Evolutionary conservation across 1,284 basidiomycete species (phyloP).

Genomic region (Trametes sp.): DNA sequence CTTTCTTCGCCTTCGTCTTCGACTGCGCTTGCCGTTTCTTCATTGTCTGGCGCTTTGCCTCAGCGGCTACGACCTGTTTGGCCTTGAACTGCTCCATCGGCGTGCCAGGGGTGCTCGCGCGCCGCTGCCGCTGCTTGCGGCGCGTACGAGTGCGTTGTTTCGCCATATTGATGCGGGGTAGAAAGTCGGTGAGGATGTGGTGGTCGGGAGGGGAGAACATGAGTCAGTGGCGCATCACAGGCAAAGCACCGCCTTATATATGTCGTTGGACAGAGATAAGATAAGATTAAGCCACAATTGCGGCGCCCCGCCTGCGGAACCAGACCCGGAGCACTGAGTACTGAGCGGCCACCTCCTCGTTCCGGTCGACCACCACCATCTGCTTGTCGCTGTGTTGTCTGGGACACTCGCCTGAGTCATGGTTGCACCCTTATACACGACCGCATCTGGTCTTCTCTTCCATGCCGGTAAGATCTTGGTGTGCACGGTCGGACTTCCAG

Average conservation of each 20-base stretch:
- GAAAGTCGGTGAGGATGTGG: slow-evolving; percentile 4
- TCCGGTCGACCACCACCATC: slow-evolving; percentile 9
- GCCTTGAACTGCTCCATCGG: slow-evolving; percentile 23
- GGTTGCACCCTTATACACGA: slow-evolving; percentile 90
- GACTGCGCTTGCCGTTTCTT: slow-evolving; percentile 25
- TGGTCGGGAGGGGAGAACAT: slow-evolving; percentile 22
- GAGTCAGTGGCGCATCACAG: slow-evolving; percentile 1
- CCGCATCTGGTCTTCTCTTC: slow-evolving; percentile 85
- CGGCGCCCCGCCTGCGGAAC: not conserved
- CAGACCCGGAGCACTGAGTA: not conserved
- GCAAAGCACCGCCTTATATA: slow-evolving; percentile 18
- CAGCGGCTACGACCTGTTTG: slow-evolving; percentile 18
- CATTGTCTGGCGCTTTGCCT: slow-evolving; percentile 30
- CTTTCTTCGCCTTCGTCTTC: slow-evolving; percentile 13
- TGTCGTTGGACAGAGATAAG: too few species aligned
- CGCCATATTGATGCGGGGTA: slow-evolving; percentile 22
- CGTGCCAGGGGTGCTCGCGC: slow-evolving; percentile 29
- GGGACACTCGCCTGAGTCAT: slow-evolving; percentile 47
- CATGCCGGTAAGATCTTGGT: slow-evolving; percentile 96
- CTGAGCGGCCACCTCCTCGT: not conserved
- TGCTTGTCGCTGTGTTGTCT: not conserved
- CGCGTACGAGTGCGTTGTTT: slow-evolving; percentile 20
- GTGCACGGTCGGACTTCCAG: slow-evolving; percentile 90
- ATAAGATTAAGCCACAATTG: slow-evolving; percentile 3
- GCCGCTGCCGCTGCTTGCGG: slow-evolving; percentile 22